A percentile compares a stretch with the other conserved stretches of the same genome.
phyloP scores from a whole-genome alignment of 2,329 filamentous ascomycete genomes.

The Cucurbitaria berberidis region DNA sequence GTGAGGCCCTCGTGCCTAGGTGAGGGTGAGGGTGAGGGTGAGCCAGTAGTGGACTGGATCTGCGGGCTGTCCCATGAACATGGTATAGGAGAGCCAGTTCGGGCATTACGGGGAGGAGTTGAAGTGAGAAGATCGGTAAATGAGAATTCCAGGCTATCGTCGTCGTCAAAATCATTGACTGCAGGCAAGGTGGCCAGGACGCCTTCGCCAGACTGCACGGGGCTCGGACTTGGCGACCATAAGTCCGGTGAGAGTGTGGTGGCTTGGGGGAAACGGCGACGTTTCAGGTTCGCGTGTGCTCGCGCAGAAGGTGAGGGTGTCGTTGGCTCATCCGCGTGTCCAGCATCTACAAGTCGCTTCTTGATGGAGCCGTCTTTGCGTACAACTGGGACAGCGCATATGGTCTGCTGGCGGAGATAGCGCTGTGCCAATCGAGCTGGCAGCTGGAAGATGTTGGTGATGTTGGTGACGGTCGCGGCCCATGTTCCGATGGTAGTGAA shows the following conservation, averaged over 20 bases:
- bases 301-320: slow-evolving; percentile 18
- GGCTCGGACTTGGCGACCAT: neutral
- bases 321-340: slow-evolving; percentile 16
- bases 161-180: neutral
- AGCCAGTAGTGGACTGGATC: neutral
- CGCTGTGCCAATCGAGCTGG: slow-evolving; percentile 16
- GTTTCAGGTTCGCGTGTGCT: slow-evolving; percentile 1
- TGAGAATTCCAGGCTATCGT: slow-evolving; percentile 22
- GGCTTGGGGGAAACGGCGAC: neutral
- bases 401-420: slow-evolving; percentile 23
- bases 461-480: slow-evolving; percentile 13
- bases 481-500: slow-evolving; percentile 24
- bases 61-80: slow-evolving; percentile 9
- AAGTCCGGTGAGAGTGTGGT: neutral
- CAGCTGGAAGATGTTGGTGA: slow-evolving; percentile 16
- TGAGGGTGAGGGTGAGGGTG: neutral
- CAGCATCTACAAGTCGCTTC: slow-evolving; percentile 39
- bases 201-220: neutral
- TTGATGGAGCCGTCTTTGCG: slow-evolving; percentile 34
- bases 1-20: neutral
- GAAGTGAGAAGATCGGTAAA: slow-evolving; percentile 20
- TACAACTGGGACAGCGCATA: slow-evolving; percentile 27
- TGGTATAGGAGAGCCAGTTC: slow-evolving; percentile 13
- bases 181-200: neutral
- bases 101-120: slow-evolving; percentile 15